These are phyloP conservation scores for Glutinoglossum americanum DNA, from an alignment of 495 filamentous ascomycete species.

Conservation along the genomic window DNA sequence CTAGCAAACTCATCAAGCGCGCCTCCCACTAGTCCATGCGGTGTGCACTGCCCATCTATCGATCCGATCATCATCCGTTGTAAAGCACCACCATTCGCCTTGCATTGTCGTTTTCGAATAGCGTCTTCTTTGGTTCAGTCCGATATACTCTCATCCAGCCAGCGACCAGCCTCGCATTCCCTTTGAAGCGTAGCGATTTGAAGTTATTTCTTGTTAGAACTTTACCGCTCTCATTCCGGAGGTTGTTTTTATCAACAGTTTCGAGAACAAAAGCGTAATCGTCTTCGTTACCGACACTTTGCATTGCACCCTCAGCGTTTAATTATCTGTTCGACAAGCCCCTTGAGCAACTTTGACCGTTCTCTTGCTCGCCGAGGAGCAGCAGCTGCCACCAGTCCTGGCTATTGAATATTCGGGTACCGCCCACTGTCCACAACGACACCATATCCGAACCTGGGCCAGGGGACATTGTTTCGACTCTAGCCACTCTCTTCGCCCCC, in stretches of 20 bases:
- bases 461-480: background rate
- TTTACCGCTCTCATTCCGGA: constrained; percentile 2
- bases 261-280: constrained; percentile 1
- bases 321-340: background rate
- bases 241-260: constrained; percentile 1
- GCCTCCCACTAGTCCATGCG: background rate
- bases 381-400: background rate
- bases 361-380: background rate
- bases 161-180: constrained; percentile 2
- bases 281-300: background rate
- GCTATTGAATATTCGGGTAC: background rate
- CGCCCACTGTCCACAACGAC: background rate
- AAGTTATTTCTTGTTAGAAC: constrained; percentile 1
- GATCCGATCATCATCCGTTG: constrained; percentile 2
- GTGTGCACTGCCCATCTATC: background rate
- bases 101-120: constrained; percentile 2
- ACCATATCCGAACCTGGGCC: background rate
- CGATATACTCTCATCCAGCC: constrained; percentile 1
- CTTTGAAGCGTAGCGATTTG: constrained; percentile 1
- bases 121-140: background rate
- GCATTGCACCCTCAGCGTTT: background rate
- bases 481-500: background rate
- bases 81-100: constrained; percentile 1
- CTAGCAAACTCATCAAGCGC: background rate
- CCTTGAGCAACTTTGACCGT: background rate